A percentile compares a stretch with the other conserved stretches of the same genome.
These are phyloP conservation scores for Monosporozyma solicola DNA, from an alignment of 805 yeast genomes.

Conservation along the genomic window DNA sequence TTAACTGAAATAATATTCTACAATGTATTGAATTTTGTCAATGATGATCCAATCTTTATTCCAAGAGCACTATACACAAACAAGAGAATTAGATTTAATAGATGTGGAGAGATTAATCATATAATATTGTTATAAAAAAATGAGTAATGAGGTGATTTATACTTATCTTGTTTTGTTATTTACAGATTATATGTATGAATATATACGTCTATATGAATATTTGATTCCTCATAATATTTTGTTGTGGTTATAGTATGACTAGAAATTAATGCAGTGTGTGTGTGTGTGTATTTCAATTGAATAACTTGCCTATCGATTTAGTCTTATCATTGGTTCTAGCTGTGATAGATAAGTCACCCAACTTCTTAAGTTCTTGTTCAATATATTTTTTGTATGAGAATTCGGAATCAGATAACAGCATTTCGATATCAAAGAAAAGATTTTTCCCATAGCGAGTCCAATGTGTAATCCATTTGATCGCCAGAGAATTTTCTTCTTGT, in stretches of 20 bases:
- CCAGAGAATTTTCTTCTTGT: conserved; percentile 46
- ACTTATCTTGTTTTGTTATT: background rate
- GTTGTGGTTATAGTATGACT: background rate
- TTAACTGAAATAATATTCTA: conserved; percentile 12
- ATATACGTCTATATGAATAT: background rate
- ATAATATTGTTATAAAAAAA: background rate
- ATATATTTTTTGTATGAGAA: conserved; percentile 15
- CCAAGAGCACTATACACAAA: conserved; percentile 15
- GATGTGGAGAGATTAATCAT: background rate
- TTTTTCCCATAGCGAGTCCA: conserved; percentile 49
- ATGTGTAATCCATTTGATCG: conserved; percentile 51
- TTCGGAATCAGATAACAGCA: conserved; percentile 11
- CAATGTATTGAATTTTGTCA: conserved; percentile 5
- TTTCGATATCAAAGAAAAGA: conserved; percentile 19
- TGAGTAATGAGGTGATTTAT: background rate
- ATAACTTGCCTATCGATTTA: background rate
- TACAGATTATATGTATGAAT: background rate
- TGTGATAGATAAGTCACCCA: conserved; percentile 6
- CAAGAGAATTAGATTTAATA: conserved; percentile 8
- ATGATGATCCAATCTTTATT: conserved; percentile 8
- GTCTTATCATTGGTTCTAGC: background rate
- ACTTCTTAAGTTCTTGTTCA: conserved; percentile 3
- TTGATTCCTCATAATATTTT: background rate
- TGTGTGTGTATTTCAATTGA: too few relatives aligned
- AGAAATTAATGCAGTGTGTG: too few relatives aligned